Conservation (phyloP, 1,284 basidiomycete species). For the Austropuccinia psidii region DNA sequence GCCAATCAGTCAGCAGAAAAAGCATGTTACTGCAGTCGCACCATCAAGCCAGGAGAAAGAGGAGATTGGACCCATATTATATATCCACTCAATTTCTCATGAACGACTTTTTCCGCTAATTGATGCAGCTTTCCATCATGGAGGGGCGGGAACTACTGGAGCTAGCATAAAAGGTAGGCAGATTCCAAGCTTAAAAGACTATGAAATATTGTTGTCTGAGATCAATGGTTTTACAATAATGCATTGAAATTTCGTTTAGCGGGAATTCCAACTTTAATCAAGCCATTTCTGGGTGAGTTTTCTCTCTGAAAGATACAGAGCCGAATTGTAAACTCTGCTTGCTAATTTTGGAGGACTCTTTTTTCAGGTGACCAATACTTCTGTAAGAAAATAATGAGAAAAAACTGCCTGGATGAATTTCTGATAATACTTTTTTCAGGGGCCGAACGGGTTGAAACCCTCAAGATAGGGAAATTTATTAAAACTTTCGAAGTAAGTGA, state of each 20-base stretch:
- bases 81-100: conserved; percentile 43
- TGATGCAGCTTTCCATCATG: conserved; percentile 45
- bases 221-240: neutral
- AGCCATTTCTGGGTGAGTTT: conserved; percentile 44
- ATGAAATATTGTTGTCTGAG: neutral
- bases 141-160: conserved; percentile 45
- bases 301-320: neutral
- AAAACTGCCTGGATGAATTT: neutral
- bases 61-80: conserved; percentile 41
- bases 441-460: conserved; percentile 42
- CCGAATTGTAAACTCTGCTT: neutral
- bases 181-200: neutral
- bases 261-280: conserved; percentile 43
- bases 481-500: conserved; percentile 37
- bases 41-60: conserved; percentile 33
- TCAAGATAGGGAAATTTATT: conserved; percentile 42
- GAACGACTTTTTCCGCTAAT: conserved; percentile 45
- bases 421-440: conserved; percentile 41
- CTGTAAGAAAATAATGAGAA: neutral
- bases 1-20: neutral
- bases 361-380: conserved; percentile 25
- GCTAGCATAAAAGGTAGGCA: conserved; percentile 40
- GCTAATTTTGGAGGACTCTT: neutral
- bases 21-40: neutral
- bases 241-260: conserved; percentile 12